Conservation (phyloP, 75 land plant species). For the Cupressus sempervirens region DNA sequence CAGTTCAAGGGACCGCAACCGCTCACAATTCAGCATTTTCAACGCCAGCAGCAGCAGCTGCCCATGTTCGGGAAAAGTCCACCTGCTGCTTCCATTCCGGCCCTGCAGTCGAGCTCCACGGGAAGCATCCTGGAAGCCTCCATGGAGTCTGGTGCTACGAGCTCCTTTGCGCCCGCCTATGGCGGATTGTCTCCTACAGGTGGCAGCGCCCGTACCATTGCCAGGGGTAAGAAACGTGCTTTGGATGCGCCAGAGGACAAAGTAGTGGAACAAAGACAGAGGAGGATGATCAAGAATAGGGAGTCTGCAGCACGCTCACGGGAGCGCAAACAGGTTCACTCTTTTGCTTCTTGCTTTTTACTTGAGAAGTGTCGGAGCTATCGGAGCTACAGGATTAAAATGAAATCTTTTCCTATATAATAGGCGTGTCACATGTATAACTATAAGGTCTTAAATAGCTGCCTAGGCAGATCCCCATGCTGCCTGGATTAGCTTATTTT, state of each 20-base stretch:
- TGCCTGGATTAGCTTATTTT: no score
- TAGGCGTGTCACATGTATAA: no score
- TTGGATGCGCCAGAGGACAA: conserved; percentile 27
- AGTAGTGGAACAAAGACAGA: conserved; percentile 49
- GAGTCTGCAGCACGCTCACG: conserved; percentile 70
- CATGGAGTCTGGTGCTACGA: neutral
- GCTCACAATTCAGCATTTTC: conserved; percentile 4
- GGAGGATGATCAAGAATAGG: conserved; percentile 68
- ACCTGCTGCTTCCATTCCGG: neutral
- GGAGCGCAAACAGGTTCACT: conserved; percentile 57
- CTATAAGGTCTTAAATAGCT: no score
- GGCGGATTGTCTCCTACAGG: neutral
- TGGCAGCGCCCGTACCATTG: neutral
- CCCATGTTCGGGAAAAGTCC: neutral
- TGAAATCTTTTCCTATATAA: no score
- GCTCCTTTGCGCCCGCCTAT: neutral
- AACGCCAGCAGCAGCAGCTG: neutral
- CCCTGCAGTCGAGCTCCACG: conserved; percentile 2
- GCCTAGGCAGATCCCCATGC: no score
- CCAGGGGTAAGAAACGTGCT: conserved; percentile 12
- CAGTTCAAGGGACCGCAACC: conserved; percentile 5
- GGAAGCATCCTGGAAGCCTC: neutral
- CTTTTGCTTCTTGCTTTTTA: neutral
- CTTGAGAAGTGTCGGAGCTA: no score
- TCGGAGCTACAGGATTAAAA: no score